Conservation (phyloP, 257 asterid species). For the Gentiana dahurica region DNA sequence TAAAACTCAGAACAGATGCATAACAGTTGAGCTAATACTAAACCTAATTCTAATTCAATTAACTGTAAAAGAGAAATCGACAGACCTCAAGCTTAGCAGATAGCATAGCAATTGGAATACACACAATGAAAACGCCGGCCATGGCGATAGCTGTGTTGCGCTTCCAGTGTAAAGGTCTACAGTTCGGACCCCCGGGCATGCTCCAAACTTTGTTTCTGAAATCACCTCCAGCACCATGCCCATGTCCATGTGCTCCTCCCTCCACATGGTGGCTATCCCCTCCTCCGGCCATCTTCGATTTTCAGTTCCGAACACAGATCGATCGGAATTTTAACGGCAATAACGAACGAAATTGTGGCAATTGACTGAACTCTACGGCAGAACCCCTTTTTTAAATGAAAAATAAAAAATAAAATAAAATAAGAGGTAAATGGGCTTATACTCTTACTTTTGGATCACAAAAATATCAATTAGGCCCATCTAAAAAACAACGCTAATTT, state of each 20-base stretch:
- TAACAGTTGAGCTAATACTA: no score
- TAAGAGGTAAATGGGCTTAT: no score
- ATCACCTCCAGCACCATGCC: conserved; percentile 60
- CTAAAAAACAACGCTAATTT: no score
- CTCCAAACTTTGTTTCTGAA: conserved; percentile 89
- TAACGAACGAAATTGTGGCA: no score
- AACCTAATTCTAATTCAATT: no score
- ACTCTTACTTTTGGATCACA: no score
- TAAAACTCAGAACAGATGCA: neutral
- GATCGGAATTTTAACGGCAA: no score
- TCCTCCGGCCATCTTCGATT: conserved; percentile 62
- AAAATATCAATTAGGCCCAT: no score
- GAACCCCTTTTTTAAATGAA: no score
- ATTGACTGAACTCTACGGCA: no score
- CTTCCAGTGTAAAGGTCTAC: conserved; percentile 94
- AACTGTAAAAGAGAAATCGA: neutral
- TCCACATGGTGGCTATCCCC: conserved; percentile 32
- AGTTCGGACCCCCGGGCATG: conserved; percentile 83
- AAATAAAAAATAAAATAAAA: no score
- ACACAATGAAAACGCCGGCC: conserved; percentile 67
- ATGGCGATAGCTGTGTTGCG: conserved; percentile 96
- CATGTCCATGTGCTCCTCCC: conserved; percentile 23
- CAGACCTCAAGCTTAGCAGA: conserved; percentile 86
- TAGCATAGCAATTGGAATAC: conserved; percentile 82
- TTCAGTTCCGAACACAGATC: no score